phyloP scores from a whole-genome alignment of 805 yeast species.

The Isabelozyma pseudorhagii region DNA sequence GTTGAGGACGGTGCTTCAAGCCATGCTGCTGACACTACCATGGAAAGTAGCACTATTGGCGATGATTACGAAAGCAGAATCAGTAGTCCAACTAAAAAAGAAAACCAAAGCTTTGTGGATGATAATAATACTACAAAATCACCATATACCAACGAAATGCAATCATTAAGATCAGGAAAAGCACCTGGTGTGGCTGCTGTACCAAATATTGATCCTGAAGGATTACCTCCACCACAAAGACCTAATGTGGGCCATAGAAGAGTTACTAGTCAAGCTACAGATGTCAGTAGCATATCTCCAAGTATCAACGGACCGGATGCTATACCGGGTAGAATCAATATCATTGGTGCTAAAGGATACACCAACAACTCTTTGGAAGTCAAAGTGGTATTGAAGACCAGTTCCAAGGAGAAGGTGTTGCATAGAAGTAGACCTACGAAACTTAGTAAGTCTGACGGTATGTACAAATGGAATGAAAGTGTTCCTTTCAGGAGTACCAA shows the following conservation, averaged over 20 bases:
- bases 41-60: conserved; percentile 1
- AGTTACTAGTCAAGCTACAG: conserved; percentile 25
- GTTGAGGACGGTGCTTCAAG: not conserved
- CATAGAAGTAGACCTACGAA: conserved; percentile 63
- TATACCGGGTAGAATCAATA: conserved; percentile 53
- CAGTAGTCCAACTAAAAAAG: not conserved
- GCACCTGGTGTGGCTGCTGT: conserved; percentile 16
- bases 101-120: not conserved
- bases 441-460: conserved; percentile 38
- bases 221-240: conserved; percentile 37
- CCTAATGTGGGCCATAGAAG: conserved; percentile 23
- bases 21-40: not conserved
- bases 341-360: conserved; percentile 47
- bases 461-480: conserved; percentile 58
- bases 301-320: conserved; percentile 28
- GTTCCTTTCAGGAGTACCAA: conserved; percentile 64
- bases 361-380: conserved; percentile 43
- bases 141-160: conserved; percentile 27
- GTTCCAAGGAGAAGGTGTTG: conserved; percentile 52
- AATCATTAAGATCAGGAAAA: conserved; percentile 33
- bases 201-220: conserved; percentile 30
- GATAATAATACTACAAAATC: conserved; percentile 5
- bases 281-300: conserved; percentile 32
- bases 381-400: conserved; percentile 48
- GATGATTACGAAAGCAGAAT: conserved; percentile 1